Base-by-base conservation (phyloP, 139 green algal genomes). In the Pseudopediastrum boryanum region DNA sequence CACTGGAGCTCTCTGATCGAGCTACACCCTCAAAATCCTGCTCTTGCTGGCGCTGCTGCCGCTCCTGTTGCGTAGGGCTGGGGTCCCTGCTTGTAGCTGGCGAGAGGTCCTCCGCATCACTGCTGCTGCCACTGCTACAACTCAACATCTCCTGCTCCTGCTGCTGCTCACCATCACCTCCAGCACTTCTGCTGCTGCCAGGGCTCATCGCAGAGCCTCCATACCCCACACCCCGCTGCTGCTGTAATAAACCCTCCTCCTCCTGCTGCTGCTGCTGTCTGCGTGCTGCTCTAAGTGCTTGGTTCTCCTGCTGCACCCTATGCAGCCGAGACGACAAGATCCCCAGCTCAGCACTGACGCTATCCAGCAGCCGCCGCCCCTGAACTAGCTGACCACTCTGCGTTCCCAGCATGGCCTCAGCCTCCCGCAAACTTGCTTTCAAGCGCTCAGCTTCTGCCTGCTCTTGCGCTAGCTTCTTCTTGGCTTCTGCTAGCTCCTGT, bases 301-400 rank as follows among this genome's bases (percentile, higher is more conserved):
- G 48, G 13, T 39, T 46, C 48, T 81, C 75, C 48, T 81, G 63
- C 63, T 75, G 75, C 48, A 81, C 27, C 48, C 75, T 66, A 54
- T 74, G 59, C 46, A 70, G 48, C 33, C 85, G 62, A 23, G 61
- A 81, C 39, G 85, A 75, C 48, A 90, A 54, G 36, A 88, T 70
- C 62, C 85, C 83, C 23, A 90, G 72, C 77, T 90, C 85, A 61
- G 84, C 84, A 12, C 83, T 77, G 62, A 88, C 64, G 21, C 77
- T 79, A 29, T 90, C 68, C 78, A 87, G 80, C 77, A 85, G 68
- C 31, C 51, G 36, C 61, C 66, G 39, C 23, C 77, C 77, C 16
- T 79, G 72, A 0, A 46, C 62, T 38, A 85, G 74, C 80, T 90
- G 80, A 70, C 68, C 65, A n/a, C 85, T 72, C 27, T 54, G 52